phyloP scores from a whole-genome alignment of 371 early-diverging fungal genomes.

The Haplosporangium sp. region DNA sequence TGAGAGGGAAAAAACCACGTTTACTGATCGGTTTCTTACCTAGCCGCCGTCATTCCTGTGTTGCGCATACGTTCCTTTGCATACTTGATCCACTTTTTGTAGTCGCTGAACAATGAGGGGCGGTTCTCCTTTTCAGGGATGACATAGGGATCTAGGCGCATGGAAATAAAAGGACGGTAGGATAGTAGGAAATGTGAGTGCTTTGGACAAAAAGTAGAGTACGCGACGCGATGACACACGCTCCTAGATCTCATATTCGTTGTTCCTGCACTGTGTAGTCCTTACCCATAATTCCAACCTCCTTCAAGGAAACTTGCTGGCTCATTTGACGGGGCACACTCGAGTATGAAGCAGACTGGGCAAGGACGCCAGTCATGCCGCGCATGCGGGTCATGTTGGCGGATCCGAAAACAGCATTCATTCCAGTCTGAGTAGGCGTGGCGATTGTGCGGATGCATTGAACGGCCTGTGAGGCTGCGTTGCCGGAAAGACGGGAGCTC shows the following conservation, averaged over 20 bases:
- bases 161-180: neutral
- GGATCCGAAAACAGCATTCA: slow-evolving; percentile 19
- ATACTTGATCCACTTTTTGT: slow-evolving; percentile 49
- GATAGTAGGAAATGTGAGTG: too few species aligned
- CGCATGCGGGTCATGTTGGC: slow-evolving; percentile 28
- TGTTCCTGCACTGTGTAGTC: neutral
- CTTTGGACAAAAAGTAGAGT: too few species aligned
- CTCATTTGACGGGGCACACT: slow-evolving; percentile 52
- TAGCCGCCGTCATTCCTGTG: slow-evolving; percentile 54
- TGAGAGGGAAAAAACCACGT: neutral
- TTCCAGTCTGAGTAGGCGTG: slow-evolving; percentile 19
- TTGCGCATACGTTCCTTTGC: slow-evolving; percentile 52
- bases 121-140: slow-evolving; percentile 50
- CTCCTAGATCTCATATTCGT: neutral
- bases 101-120: slow-evolving; percentile 41
- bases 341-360: slow-evolving; percentile 37
- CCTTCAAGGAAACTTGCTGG: slow-evolving; percentile 32
- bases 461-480: slow-evolving; percentile 25
- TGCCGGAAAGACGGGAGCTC: slow-evolving; percentile 27
- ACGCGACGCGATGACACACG: too few species aligned
- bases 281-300: slow-evolving; percentile 52
- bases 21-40: slow-evolving; percentile 5
- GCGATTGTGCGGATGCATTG: slow-evolving; percentile 34
- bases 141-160: slow-evolving; percentile 44
- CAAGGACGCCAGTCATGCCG: slow-evolving; percentile 31